Conservation (phyloP, 768 basidiomycete species). For the Mycena rosella region DNA sequence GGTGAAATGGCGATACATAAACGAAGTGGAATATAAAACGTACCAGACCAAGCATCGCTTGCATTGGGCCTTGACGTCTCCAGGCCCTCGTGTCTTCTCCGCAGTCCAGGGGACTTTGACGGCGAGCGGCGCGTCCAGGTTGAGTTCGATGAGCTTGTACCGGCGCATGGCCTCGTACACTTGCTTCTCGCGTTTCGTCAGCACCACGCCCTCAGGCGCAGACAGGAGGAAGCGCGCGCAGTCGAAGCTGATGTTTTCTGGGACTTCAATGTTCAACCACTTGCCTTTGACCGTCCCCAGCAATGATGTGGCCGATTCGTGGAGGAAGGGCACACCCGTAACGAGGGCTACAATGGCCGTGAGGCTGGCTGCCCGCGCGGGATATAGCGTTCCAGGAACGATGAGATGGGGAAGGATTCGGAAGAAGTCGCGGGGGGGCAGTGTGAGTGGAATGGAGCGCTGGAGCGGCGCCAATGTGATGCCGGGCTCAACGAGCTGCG, state of each 20-base stretch:
- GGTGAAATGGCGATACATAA: not conserved
- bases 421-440: constrained; percentile 40
- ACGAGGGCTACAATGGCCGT: constrained; percentile 43
- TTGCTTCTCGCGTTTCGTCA: constrained; percentile 33
- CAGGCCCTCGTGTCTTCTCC: constrained; percentile 42
- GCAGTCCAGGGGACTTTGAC: constrained; percentile 42
- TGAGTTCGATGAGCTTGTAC: constrained; percentile 44
- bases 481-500: constrained; percentile 40
- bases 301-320: constrained; percentile 37
- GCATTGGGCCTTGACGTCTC: constrained; percentile 41
- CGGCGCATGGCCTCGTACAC: constrained; percentile 43
- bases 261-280: constrained; percentile 43
- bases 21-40: not conserved
- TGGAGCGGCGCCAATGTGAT: constrained; percentile 40
- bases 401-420: constrained; percentile 45
- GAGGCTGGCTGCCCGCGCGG: constrained; percentile 40
- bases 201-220: constrained; percentile 36
- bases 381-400: constrained; percentile 44
- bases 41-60: constrained; percentile 37
- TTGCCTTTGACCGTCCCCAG: constrained; percentile 38
- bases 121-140: constrained; percentile 39
- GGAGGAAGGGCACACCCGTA: constrained; percentile 43
- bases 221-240: constrained; percentile 42
- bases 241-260: constrained; percentile 46
- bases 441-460: constrained; percentile 40